These are phyloP conservation scores for Sphagnum contortum DNA, from an alignment of 225 moss, liverwort and hornwort species.

Conservation along the genomic window DNA sequence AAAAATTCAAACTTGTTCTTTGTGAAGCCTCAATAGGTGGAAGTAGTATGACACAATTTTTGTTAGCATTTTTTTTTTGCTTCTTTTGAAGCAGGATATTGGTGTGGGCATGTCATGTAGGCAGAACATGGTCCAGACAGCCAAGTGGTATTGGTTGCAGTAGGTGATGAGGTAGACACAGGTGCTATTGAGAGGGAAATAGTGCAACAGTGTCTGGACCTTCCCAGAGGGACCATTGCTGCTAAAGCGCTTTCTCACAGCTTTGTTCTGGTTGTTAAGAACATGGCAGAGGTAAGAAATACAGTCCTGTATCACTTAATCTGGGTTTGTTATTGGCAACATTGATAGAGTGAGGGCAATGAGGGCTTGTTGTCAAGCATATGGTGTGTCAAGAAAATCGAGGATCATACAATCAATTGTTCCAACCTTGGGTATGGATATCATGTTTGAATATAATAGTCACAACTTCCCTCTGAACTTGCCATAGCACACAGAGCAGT, in stretches of 20 bases:
- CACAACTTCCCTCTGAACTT: too few relatives aligned
- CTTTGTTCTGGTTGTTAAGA: conserved; percentile 60
- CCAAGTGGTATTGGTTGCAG: conserved; percentile 92
- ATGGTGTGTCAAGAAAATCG: too few relatives aligned
- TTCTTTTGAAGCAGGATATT: too few relatives aligned
- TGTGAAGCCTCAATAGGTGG: too few relatives aligned
- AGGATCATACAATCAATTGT: not conserved
- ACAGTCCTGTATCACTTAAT: too few relatives aligned
- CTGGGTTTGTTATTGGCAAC: too few relatives aligned
- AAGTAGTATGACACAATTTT: too few relatives aligned
- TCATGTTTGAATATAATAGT: not conserved
- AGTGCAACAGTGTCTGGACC: conserved; percentile 70
- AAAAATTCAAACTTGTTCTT: too few relatives aligned
- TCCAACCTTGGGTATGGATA: not conserved
- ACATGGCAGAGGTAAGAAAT: conserved; percentile 62
- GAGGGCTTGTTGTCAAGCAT: too few relatives aligned
- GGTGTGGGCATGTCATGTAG: conserved; percentile 17
- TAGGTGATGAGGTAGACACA: conserved; percentile 73
- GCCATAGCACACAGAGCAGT: too few relatives aligned
- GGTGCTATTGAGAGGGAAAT: conserved; percentile 56
- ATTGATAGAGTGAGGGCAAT: too few relatives aligned
- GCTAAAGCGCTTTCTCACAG: conserved; percentile 82
- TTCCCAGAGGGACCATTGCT: conserved; percentile 75
- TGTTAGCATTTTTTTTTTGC: too few relatives aligned
- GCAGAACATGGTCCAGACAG: conserved; percentile 99